Evolutionary conservation across 139 green algal genomes (phyloP).

Genomic region (Chloropicon primus): DNA sequence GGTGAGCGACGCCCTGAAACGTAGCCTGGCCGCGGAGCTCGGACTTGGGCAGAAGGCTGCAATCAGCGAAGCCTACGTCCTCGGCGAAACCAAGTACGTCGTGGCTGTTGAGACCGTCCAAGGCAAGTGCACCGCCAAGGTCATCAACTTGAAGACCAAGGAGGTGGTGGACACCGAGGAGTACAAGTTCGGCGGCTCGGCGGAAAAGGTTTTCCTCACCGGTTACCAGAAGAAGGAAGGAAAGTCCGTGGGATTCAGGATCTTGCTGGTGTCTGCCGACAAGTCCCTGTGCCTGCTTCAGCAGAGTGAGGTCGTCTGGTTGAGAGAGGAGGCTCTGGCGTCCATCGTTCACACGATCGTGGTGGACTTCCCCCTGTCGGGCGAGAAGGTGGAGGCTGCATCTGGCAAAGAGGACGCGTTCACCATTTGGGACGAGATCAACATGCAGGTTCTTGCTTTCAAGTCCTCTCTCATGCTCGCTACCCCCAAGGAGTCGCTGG

Average conservation of each 20-base stretch:
- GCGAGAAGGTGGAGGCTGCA: slow-evolving; percentile 12
- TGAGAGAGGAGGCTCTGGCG: slow-evolving; percentile 53
- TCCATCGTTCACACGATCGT: slow-evolving; percentile 27
- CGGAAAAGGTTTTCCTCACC: background rate
- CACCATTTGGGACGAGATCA: background rate
- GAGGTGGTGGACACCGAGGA: background rate
- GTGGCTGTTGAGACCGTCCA: background rate
- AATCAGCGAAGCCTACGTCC: background rate
- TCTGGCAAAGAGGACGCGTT: background rate
- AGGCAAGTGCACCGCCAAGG: background rate
- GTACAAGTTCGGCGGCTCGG: slow-evolving; percentile 7
- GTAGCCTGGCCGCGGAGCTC: background rate
- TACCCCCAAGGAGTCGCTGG: slow-evolving; percentile 16
- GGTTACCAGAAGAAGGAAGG: slow-evolving; percentile 13
- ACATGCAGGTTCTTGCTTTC: background rate
- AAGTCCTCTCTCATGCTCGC: slow-evolving; percentile 13
- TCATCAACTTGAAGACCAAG: background rate
- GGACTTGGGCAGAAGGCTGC: background rate
- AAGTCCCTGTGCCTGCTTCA: slow-evolving; percentile 26
- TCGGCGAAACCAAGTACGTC: slow-evolving; percentile 1
- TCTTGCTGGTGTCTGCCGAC: slow-evolving; percentile 32
- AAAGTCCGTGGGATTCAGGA: slow-evolving; percentile 16
- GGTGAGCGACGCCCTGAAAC: slow-evolving; percentile 19
- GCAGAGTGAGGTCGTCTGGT: slow-evolving; percentile 39
- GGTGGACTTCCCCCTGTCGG: slow-evolving; percentile 46